Evolutionary conservation across 2,329 filamentous ascomycete species (phyloP), one percentile per base, ranked within the genome.

Genomic region (Thelonectria rubi): DNA sequence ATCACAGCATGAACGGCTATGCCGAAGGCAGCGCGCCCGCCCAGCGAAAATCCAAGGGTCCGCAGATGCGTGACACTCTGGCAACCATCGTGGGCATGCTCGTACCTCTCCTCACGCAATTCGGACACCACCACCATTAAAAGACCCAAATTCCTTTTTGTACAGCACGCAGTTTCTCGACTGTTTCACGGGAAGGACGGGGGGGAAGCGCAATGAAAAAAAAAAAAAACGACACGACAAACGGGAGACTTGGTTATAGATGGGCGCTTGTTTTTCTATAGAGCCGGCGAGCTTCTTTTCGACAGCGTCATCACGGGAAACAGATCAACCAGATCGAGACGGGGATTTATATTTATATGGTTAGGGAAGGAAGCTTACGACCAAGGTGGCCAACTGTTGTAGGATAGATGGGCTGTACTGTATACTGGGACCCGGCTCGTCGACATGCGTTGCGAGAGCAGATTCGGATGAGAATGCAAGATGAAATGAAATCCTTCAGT

Each of bases 51-150:
- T 77, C 84, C 57, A 78, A 78, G 51, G 84, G 85, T 34, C 86
- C 86, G 15, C 84, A 87, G 71, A 83, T 90, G 82, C 82, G 88
- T 51, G 88, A 92, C 72, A 91, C 89, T 0, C 71, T 93, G 55
- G 87, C 87, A 12, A 91, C 90, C 3, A 85, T 93, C 14, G 83
- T 83, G 24, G 92, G 92, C 64, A 94, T 95, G 91, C 76, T 94
- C 55, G 75, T 95, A 55, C 92, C 92, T 14, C 81, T 94, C 42
- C 77, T 94, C 43, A 92, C 91, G 18, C 91, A 93, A 70, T 86
- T 93, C 66, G 91, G 91, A 3, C 91, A 94, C 74, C 88, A 90
- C 71, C 89, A 93, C 72, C 85, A 71, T 14, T 34, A 59, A 39
- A 21, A 47, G 26, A 30, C 7, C 17, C 7, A 40, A 59, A 43